Evolutionary conservation across 2,329 filamentous ascomycete species (phyloP).

Genomic region (Xylaria digitata): DNA sequence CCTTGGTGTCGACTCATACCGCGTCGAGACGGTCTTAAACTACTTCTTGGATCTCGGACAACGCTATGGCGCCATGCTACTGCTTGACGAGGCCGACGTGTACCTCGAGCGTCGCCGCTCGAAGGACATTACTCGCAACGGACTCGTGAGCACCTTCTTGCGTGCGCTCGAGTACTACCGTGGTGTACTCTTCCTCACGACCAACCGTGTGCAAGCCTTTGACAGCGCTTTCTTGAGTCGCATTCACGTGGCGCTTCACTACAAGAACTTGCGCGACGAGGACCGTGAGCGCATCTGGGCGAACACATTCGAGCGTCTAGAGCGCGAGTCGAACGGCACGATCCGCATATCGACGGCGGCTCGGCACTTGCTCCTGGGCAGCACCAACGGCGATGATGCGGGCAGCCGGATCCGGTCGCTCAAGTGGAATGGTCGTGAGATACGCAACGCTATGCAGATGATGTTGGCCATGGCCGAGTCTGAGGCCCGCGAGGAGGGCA

Average conservation of each 20-base stretch:
- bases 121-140: conserved; percentile 59
- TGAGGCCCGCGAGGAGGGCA: conserved; percentile 44
- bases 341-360: conserved; percentile 54
- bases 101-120: conserved; percentile 65
- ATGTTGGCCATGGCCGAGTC: conserved; percentile 48
- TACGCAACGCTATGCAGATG: conserved; percentile 51
- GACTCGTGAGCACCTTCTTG: conserved; percentile 61
- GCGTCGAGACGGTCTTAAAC: conserved; percentile 57
- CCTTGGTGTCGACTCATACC: conserved; percentile 54
- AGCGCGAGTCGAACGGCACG: conserved; percentile 54
- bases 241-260: conserved; percentile 62
- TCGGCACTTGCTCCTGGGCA: conserved; percentile 54
- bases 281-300: conserved; percentile 60
- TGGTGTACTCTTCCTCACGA: conserved; percentile 63
- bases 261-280: conserved; percentile 55
- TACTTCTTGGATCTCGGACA: conserved; percentile 62
- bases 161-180: conserved; percentile 63
- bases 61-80: conserved; percentile 62
- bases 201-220: conserved; percentile 60
- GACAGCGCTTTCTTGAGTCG: conserved; percentile 61
- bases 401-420: conserved; percentile 48
- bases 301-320: conserved; percentile 58
- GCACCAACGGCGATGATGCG: conserved; percentile 44
- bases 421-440: conserved; percentile 53
- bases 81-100: conserved; percentile 71